Evolutionary conservation across 768 basidiomycete species (phyloP).

Genomic region (Pholiota conissans): DNA sequence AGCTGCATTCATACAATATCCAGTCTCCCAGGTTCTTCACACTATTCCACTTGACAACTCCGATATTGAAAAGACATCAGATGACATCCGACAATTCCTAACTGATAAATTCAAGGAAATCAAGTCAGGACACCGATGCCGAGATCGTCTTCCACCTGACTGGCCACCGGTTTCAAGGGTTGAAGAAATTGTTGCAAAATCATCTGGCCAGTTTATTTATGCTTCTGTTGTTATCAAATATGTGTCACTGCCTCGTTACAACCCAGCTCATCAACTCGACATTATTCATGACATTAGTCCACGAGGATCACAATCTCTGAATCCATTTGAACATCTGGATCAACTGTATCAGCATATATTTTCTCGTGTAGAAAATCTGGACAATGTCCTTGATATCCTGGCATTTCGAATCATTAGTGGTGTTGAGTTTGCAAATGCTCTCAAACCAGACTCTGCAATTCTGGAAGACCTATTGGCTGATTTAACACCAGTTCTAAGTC

Average conservation of each 20-base stretch:
- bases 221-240: constrained; percentile 6
- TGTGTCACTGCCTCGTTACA: background rate
- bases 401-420: background rate
- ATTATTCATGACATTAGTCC: background rate
- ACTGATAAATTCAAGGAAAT: constrained; percentile 3
- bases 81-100: constrained; percentile 8
- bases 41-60: background rate
- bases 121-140: background rate
- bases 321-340: constrained; percentile 7
- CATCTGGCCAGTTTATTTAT: constrained; percentile 11
- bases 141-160: background rate
- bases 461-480: background rate
- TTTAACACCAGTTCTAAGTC: too few species aligned
- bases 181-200: background rate
- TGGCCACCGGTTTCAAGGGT: background rate
- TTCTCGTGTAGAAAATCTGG: background rate
- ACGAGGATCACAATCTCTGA: background rate
- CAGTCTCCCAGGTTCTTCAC: background rate
- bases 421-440: background rate
- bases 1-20: background rate
- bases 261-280: constrained; percentile 1
- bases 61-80: background rate
- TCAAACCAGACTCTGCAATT: background rate
- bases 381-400: background rate
- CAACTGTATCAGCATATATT: constrained; percentile 4